phyloP scores from a whole-genome alignment of 495 filamentous ascomycete species.

The Tuber brumale region DNA sequence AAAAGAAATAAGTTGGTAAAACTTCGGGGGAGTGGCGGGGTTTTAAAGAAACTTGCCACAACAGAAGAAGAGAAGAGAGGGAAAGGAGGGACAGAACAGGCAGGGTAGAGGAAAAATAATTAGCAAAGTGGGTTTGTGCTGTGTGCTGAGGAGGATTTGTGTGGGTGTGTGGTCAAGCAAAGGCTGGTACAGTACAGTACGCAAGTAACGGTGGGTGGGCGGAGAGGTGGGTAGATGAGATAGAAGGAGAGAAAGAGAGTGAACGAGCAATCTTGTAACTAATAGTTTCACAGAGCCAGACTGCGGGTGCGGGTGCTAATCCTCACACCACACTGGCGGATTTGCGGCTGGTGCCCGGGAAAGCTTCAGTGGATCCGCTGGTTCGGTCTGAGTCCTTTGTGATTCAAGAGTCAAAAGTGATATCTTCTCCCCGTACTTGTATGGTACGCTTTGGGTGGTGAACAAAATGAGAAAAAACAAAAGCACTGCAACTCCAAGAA shows the following conservation, averaged over 20 bases:
- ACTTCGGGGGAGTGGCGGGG: constrained; percentile 2
- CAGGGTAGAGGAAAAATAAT: not conserved
- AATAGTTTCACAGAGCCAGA: not conserved
- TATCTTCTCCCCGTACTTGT: constrained; percentile 17
- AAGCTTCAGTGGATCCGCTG: constrained; percentile 17
- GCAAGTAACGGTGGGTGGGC: constrained; percentile 2
- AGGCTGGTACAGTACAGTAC: not conserved
- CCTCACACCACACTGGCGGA: constrained; percentile 31
- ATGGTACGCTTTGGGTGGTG: not conserved
- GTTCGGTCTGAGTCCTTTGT: constrained; percentile 31
- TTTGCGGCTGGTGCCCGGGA: constrained; percentile 32
- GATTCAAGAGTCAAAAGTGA: constrained; percentile 31
- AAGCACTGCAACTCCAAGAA: constrained; percentile 14
- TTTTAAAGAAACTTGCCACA: constrained; percentile 5
- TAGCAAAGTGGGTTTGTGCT: not conserved
- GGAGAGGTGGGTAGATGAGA: not conserved
- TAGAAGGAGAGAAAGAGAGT: not conserved
- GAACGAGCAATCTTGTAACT: not conserved
- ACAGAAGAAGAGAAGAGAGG: constrained; percentile 16
- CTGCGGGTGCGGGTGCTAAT: constrained; percentile 23
- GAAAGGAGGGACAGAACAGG: constrained; percentile 5
- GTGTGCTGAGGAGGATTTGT: not conserved
- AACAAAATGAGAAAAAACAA: constrained; percentile 3
- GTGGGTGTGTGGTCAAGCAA: not conserved
- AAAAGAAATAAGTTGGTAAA: constrained; percentile 4